Conservation (phyloP, 108 stramenopile genomes). For the Conticribra guillardii region DNA sequence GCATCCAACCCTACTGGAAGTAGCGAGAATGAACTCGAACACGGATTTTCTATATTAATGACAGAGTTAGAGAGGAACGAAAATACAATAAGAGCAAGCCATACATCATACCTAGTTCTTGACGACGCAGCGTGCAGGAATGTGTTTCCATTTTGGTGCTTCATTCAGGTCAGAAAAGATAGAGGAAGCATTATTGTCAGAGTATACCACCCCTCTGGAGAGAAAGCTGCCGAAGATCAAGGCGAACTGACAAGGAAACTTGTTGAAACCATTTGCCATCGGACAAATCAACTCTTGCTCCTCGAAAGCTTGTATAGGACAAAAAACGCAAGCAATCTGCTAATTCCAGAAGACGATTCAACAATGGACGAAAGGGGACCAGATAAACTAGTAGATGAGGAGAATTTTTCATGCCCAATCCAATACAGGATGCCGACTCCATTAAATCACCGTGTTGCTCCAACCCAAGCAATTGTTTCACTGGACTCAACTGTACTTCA, state of each 20-base stretch:
- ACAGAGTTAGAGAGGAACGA: slow-evolving; percentile 20
- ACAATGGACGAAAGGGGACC: not conserved
- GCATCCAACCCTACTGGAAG: slow-evolving; percentile 59
- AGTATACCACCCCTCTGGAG: slow-evolving; percentile 74
- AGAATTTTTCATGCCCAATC: slow-evolving; percentile 65
- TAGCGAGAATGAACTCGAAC: slow-evolving; percentile 59
- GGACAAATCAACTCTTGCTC: slow-evolving; percentile 71
- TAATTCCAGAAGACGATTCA: slow-evolving; percentile 45
- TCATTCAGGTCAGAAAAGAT: slow-evolving; percentile 47
- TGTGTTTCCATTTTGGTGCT: slow-evolving; percentile 64
- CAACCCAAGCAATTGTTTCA: slow-evolving; percentile 61
- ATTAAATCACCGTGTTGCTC: slow-evolving; percentile 62
- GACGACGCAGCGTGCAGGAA: slow-evolving; percentile 14
- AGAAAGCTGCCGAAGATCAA: slow-evolving; percentile 42
- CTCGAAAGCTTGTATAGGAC: slow-evolving; percentile 69
- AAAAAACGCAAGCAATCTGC: slow-evolving; percentile 52
- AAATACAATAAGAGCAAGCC: slow-evolving; percentile 28
- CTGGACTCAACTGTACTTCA: slow-evolving; percentile 73
- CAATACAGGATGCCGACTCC: slow-evolving; percentile 51
- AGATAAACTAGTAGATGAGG: slow-evolving; percentile 26
- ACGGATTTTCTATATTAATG: slow-evolving; percentile 49
- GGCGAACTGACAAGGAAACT: slow-evolving; percentile 21
- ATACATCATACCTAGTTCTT: slow-evolving; percentile 31
- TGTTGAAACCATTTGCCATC: slow-evolving; percentile 46
- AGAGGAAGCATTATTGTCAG: slow-evolving; percentile 52